Conservation (phyloP, 2,329 filamentous ascomycete species). For the Ophidiomyces ophidiicola region DNA sequence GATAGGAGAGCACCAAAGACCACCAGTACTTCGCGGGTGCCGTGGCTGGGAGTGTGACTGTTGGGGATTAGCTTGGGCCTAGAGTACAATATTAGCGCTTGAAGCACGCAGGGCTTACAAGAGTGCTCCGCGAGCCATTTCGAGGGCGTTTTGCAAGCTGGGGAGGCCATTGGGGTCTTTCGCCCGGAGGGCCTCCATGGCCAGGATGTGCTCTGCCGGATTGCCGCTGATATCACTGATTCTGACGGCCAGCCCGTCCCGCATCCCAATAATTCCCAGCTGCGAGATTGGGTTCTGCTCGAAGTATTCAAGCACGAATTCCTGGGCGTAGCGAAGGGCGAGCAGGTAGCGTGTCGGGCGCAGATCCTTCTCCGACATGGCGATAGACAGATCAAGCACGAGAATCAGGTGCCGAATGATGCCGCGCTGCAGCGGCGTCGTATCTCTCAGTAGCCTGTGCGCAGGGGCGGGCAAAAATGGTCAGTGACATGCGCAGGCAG, state of each 20-base stretch:
- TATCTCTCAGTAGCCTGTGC: constrained; percentile 71
- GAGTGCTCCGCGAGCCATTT: constrained; percentile 86
- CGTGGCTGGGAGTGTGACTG: constrained; percentile 81
- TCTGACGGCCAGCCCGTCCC: constrained; percentile 74
- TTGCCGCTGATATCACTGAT: constrained; percentile 88
- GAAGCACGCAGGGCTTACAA: constrained; percentile 44
- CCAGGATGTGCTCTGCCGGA: constrained; percentile 72
- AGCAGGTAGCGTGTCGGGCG: constrained; percentile 77
- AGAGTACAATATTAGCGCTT: not conserved
- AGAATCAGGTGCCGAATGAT: constrained; percentile 95
- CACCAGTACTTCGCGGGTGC: constrained; percentile 83
- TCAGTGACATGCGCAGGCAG: constrained; percentile 1
- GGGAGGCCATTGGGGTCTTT: constrained; percentile 62
- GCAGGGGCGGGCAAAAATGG: not conserved
- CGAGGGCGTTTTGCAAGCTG: constrained; percentile 83
- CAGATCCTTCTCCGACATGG: constrained; percentile 92
- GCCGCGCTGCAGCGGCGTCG: constrained; percentile 85
- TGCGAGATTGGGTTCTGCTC: constrained; percentile 98
- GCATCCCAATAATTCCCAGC: constrained; percentile 82
- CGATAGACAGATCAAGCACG: constrained; percentile 79
- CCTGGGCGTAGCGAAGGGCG: constrained; percentile 66
- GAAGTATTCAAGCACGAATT: constrained; percentile 89
- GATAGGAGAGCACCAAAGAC: constrained; percentile 84
- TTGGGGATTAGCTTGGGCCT: constrained; percentile 3
- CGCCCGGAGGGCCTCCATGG: constrained; percentile 54